A percentile compares a stretch with the other conserved stretches of the same genome.
Conservation (phyloP, 257 asterid species). For the Solanum appendiculatum region DNA sequence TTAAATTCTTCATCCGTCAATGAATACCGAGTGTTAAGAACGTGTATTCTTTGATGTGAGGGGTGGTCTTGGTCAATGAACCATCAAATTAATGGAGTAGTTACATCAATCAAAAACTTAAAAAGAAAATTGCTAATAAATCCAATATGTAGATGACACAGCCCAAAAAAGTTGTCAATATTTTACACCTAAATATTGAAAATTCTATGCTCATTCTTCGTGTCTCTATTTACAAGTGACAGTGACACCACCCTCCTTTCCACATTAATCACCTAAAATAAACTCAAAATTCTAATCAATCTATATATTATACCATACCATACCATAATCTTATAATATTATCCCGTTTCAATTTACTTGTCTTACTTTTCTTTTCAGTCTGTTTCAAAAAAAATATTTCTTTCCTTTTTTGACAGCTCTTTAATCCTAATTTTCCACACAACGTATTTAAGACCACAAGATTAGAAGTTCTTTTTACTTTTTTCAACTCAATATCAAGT, state of each 20-base stretch:
- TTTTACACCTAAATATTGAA: not conserved
- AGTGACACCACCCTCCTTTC: not conserved
- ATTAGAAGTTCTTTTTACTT: no score
- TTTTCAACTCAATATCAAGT: no score
- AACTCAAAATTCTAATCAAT: not conserved
- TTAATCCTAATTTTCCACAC: no score
- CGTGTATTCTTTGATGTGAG: not conserved
- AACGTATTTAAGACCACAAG: no score
- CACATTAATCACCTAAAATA: not conserved
- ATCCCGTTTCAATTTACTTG: no score
- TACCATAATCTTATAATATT: not conserved
- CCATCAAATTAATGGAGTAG: not conserved
- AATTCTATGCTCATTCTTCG: not conserved
- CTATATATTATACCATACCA: not conserved
- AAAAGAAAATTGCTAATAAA: not conserved
- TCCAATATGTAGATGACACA: not conserved
- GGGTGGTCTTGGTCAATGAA: not conserved
- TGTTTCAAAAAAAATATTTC: no score
- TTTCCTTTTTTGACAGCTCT: no score
- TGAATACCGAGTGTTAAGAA: no score
- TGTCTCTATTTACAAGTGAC: not conserved
- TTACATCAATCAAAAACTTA: not conserved
- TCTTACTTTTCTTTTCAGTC: no score
- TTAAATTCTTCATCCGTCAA: not conserved
- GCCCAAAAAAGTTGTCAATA: not conserved